Evolutionary conservation across 176 grass and related monocot genomes (phyloP).

Genomic region (Eleusine indica): DNA sequence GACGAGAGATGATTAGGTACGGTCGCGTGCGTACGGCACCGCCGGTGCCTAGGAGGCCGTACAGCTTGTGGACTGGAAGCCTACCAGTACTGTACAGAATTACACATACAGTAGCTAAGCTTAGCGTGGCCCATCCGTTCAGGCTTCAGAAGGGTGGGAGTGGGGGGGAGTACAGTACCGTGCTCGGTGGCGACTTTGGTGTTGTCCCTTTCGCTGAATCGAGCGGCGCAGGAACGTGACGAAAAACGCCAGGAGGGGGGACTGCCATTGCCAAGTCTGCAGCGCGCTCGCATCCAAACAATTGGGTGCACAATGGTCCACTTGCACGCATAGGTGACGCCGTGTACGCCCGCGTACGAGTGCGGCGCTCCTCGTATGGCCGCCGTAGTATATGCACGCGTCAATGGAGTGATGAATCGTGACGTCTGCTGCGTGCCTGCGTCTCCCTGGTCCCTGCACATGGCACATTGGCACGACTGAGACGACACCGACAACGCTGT

Average conservation of each 20-base stretch:
- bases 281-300: neutral
- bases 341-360: neutral
- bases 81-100: neutral
- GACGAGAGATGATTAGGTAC: neutral
- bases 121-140: neutral
- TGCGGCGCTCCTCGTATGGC: neutral
- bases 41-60: neutral
- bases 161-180: neutral
- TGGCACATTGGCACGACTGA: too few species aligned
- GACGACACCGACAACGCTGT: too few species aligned
- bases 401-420: too few species aligned
- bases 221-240: neutral
- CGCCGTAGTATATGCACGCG: neutral
- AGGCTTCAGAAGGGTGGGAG: neutral
- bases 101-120: neutral
- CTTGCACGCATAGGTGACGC: neutral
- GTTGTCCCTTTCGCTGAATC: neutral
- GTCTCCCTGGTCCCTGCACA: too few species aligned
- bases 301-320: neutral
- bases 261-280: neutral
- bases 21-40: neutral
- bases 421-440: too few species aligned
- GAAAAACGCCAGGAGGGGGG: neutral
- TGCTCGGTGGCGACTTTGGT: neutral
- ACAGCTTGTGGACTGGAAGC: neutral